Evolutionary conservation across 345 rosid genomes (phyloP), one percentile per base, ranked within the genome.

Genomic region (Alliaria petiolata): DNA sequence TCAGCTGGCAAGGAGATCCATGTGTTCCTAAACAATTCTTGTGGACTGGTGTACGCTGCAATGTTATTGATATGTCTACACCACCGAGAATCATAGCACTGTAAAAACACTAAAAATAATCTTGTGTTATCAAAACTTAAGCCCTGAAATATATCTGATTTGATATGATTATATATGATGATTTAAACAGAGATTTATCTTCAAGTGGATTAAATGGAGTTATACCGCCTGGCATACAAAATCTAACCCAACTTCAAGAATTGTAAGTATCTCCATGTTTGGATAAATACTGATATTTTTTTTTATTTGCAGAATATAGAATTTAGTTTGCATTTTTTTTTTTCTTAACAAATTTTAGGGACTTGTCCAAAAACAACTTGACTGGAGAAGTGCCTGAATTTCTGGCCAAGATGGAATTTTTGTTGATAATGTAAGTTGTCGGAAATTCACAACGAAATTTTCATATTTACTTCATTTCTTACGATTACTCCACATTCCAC

Each of bases 1-100:
- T n/a, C n/a, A n/a, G n/a, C n/a, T n/a, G n/a, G n/a, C n/a, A 77
- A 28, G 83, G 85, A 11, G 83, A 82, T 74, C 83, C 83, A 28
- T 75, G 80, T 28, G 34, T 54, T 10, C 80, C 78, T 13, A 33
- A 9, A 28, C 64, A 3, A 6, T 54, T 50, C 46, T 1, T 1
- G 20, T 80, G 83, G 83, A 47, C 36, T 3, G 83, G 85, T n/a
- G n/a, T n/a, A n/a, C n/a, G n/a, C n/a, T n/a, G n/a, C n/a, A n/a
- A n/a, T n/a, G n/a, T n/a, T n/a, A n/a, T n/a, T n/a, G 74, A 26
- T 31, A 3, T 36, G 1, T 33, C 46, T 20, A 44, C 40, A 30
- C 51, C 72, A 30, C 78, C 79, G 14, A 71, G 75, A 10, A 77
- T 83, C 52, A 62, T 67, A 33, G 58, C 77, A 33, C 4, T 25